Evolutionary conservation across 352 stramenopile genomes (phyloP), one percentile per base, ranked within the genome.

Genomic region (Pythium rhizo-oryzae): DNA sequence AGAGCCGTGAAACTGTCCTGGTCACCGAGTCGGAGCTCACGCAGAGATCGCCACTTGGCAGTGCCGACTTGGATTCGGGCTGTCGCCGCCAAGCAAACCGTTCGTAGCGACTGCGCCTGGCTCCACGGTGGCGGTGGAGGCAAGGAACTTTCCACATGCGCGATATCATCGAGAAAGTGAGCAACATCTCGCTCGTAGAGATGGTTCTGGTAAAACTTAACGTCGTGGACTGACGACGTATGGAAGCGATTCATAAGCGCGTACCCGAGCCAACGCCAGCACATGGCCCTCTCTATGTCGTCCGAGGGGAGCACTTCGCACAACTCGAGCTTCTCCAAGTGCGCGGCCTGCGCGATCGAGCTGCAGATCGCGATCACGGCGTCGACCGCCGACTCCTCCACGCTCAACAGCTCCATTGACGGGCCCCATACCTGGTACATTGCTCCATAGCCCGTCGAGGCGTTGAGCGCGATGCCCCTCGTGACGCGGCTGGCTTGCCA

Each of bases 221-320:
- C 9, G 18, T 54, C 25, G 2, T 28, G 28, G 1, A 63, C 24
- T 2, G 57, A 63, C 2, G 57, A 55, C 8, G 7, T 21, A 8
- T 49, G 35, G 18, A 47, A 63, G 8, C 37, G 57, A 19, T 35
- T 12, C 11, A 19, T 30, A 2, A 63, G 57, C 13, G 57, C 57
- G 28, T 55, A 63, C 5, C 57, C 57, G 19, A 63, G 57, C 57
- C 57, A 63, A 5, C 57, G 47, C 57, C 57, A 63, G 21, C 25
- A 54, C 6, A 55, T 19, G 0, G 41, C 44, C 18, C 57, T 15
- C n/a, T 63, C 16, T 25, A 6, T 16, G 25, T 39, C 25, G 19
- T 37, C 24, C n/a, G 5, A 0, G 16, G 55, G 41, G 3, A 62
- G 25, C 1, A 37, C 13, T 16, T 50, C 24, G 16, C 37, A 55